Conservation (phyloP, 345 rosid genomes). For the Conringia planisiliqua region DNA sequence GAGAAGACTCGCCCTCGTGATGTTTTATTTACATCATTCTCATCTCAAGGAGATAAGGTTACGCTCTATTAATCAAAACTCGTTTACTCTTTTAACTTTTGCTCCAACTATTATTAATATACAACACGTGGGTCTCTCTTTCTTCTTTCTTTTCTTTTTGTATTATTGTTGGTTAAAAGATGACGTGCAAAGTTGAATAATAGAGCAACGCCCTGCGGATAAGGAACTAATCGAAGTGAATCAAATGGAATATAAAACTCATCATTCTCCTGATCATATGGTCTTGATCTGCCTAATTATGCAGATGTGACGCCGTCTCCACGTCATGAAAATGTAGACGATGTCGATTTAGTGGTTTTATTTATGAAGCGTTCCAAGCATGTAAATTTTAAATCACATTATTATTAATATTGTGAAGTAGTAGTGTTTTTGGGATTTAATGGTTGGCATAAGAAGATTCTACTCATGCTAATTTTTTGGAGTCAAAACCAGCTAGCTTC, state of each 20-base stretch:
- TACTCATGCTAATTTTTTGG: too few relatives aligned
- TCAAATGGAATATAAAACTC: neutral
- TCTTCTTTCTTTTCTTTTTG: neutral
- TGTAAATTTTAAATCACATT: neutral
- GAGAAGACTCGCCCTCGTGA: neutral
- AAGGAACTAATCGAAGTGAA: neutral
- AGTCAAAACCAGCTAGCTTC: too few relatives aligned
- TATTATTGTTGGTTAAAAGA: neutral
- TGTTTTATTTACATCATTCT: neutral
- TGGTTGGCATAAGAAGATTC: too few relatives aligned
- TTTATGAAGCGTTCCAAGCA: neutral
- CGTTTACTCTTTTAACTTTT: neutral
- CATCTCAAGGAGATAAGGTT: constrained; percentile 20
- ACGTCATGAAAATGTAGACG: too few relatives aligned
- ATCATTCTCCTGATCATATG: neutral
- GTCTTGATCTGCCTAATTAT: neutral
- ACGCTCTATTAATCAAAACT: constrained; percentile 4
- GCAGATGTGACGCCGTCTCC: too few relatives aligned
- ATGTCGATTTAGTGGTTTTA: neutral
- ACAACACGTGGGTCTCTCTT: neutral
- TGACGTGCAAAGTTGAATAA: neutral
- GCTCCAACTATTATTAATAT: neutral
- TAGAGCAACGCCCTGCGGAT: neutral
- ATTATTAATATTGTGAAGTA: too few relatives aligned
- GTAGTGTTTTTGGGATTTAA: too few relatives aligned